Base-by-base conservation (phyloP, 495 filamentous ascomycete species). In the Mytilinidion resinicola region DNA sequence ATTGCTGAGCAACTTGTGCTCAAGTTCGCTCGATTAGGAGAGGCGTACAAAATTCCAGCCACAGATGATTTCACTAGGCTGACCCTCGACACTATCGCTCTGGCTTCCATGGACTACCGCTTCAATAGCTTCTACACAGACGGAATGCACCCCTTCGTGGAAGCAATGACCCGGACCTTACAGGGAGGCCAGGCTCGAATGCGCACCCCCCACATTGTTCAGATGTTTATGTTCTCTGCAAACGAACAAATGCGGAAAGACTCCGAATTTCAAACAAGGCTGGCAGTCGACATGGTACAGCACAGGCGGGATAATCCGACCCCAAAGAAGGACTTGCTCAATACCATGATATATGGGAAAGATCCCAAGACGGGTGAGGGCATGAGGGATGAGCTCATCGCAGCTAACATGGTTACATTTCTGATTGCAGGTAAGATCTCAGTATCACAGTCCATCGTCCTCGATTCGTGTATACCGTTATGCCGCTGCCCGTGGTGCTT, bases 71-170 rank as follows among this genome's bases (percentile, higher is more conserved):
- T 91, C 57, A 90, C 88, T 2, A 80, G 86, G 9, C 69, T 91
- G 39, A 85, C 85, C 2, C 76, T 91, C 0, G 87, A 91, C 61
- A 85, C 85, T 0, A 80, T 90, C 19, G 83, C 84, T 4, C 76
- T 90, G 11, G 89, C 56, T 25, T 85, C 87, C 0, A 88, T 91
- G 85, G 82, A 80, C 33, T 84, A 76, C 43, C 81, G 87, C 15
- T 91, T 90, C 75, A 90, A 91, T 64, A 84, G 80, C 10, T 89
- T 85, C 69, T 89, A 89, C 61, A 74, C 76, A 35, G 80, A 86
- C 12, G 47, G 47, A 10, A 52, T 60, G 44, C 61, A 64, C 50
- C 56, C 85, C 0, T 89, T 90, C 60, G 72, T 89, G 21, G 67
- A 73, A 25, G 83, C 85, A 8, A 87, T 90, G 86, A 72, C 70